These are phyloP conservation scores for Magnaporthales sp. DNA, from an alignment of 2,329 filamentous ascomycete species.

Conservation along the genomic window DNA sequence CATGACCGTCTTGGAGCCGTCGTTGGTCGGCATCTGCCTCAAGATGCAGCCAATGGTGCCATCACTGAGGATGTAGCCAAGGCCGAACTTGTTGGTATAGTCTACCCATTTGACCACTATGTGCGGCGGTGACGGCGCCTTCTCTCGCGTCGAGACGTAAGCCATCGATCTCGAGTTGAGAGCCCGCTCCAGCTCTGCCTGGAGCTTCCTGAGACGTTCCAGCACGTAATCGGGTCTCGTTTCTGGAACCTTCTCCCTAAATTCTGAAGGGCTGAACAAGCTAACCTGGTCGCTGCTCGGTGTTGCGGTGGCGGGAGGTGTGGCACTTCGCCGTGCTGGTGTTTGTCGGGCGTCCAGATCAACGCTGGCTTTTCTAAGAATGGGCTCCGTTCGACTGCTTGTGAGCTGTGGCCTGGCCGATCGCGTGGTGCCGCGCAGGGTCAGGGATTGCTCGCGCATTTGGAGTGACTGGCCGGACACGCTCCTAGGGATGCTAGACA, in stretches of 20 bases:
- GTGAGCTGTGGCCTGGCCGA: conserved; percentile 11
- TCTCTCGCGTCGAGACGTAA: conserved; percentile 44
- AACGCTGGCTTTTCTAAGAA: neutral
- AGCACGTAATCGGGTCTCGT: conserved; percentile 51
- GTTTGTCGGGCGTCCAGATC: conserved; percentile 3
- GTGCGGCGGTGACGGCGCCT: conserved; percentile 47
- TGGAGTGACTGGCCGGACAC: conserved; percentile 11
- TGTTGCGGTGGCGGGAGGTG: neutral
- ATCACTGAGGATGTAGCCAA: conserved; percentile 77
- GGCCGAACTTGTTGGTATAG: conserved; percentile 78
- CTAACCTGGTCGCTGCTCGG: conserved; percentile 27
- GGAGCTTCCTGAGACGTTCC: conserved; percentile 44
- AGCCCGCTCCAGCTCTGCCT: conserved; percentile 52
- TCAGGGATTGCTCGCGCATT: conserved; percentile 12
- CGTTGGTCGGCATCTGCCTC: conserved; percentile 43
- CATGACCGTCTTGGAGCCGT: conserved; percentile 38
- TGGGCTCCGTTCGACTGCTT: conserved; percentile 6
- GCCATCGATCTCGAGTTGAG: conserved; percentile 56
- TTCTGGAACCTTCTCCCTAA: conserved; percentile 37
- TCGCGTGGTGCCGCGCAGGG: conserved; percentile 11
- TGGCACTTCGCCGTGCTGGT: conserved; percentile 4
- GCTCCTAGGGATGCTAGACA: neutral
- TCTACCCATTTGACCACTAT: conserved; percentile 78
- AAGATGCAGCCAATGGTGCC: conserved; percentile 69
- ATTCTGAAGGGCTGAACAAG: conserved; percentile 48